phyloP scores from a whole-genome alignment of 2,329 filamentous ascomycete species.

The Amphichorda felina region DNA sequence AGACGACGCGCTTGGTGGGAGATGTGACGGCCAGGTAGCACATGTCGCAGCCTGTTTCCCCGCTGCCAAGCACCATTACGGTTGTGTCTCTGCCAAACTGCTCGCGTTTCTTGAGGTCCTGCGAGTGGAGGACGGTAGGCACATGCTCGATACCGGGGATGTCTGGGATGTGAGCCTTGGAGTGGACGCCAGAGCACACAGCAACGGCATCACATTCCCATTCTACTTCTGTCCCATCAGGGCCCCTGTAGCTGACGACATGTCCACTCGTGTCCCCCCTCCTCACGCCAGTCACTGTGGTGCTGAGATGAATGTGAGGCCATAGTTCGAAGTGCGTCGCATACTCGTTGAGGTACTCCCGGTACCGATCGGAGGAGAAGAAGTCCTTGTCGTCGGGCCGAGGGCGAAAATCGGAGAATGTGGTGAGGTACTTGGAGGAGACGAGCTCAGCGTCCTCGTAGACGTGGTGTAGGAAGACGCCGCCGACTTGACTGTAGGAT shows the following conservation, averaged over 20 bases:
- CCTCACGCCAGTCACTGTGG: conserved; percentile 1
- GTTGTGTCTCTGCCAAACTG: conserved; percentile 25
- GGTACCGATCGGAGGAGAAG: conserved; percentile 21
- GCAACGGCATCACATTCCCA: conserved; percentile 29
- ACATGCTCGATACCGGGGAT: conserved; percentile 24
- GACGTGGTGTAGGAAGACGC: conserved; percentile 26
- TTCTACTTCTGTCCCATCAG: conserved; percentile 3
- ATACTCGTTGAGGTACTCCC: conserved; percentile 26
- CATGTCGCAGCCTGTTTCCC: conserved; percentile 31
- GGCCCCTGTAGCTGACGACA: conserved; percentile 3
- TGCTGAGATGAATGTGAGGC: conserved; percentile 18
- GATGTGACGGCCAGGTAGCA: conserved; percentile 28
- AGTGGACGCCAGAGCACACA: conserved; percentile 28
- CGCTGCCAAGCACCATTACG: conserved; percentile 27
- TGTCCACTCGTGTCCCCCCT: conserved; percentile 1
- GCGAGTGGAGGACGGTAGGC: conserved; percentile 25
- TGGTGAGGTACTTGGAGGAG: conserved; percentile 29
- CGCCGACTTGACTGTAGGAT: conserved; percentile 26
- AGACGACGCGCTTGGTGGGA: conserved; percentile 22
- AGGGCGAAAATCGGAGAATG: conserved; percentile 30
- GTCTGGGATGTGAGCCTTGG: conserved; percentile 20
- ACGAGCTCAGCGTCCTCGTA: conserved; percentile 31
- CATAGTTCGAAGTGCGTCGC: conserved; percentile 22
- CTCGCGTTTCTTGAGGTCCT: conserved; percentile 22
- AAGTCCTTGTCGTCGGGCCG: conserved; percentile 25